Evolutionary conservation across 2,329 filamentous ascomycete genomes (phyloP), one percentile per base, ranked within the genome.

Genomic region (Thielaviopsis euricoi): DNA sequence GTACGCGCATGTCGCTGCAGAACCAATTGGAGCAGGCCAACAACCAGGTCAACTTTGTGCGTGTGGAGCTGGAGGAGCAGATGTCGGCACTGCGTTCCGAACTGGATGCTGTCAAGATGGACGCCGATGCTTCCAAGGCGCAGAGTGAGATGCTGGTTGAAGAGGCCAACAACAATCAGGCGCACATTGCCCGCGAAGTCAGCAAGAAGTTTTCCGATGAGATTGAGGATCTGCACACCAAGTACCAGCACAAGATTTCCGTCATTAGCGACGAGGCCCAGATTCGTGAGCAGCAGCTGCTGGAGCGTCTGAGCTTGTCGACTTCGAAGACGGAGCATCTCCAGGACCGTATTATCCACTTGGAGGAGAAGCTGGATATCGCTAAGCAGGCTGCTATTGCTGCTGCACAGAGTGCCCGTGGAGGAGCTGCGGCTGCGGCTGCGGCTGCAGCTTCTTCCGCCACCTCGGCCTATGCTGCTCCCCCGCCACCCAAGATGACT

Each of bases 291-390:
- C 78, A 84, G 62, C 86, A 90, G 67, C 79, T 94, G 50, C 78
- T 86, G 53, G 89, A 96, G 66, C 83, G 87, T 25, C 78, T 97
- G 58, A 83, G 81, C 62, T 77, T 97, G 58, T 87, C 89, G 0
- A 82, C 90, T 9, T 87, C 89, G 58, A 95, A 91, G 75, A 81
- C 85, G 3, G 82, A 89, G 64, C 86, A 94, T 67, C 80, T 94
- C 22, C 85, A 94, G 67, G 90, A 96, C 65, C 88, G 87, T 64
- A 80, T 96, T 25, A 71, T 79, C 4, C 86, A 94, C 64, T 76
- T 97, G 1, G 89, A 96, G 68, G 90, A 96, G 69, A 91, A 89
- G 69, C 79, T 98, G 17, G 85, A 94, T 64, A 86, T 97, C 64
- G 85, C 91, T 23, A 90, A 90, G 68, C 83, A 89, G 66, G 90